These are phyloP conservation scores for Mycosphaerella sp. DNA, from an alignment of 2,329 filamentous ascomycete genomes.

Conservation along the genomic window DNA sequence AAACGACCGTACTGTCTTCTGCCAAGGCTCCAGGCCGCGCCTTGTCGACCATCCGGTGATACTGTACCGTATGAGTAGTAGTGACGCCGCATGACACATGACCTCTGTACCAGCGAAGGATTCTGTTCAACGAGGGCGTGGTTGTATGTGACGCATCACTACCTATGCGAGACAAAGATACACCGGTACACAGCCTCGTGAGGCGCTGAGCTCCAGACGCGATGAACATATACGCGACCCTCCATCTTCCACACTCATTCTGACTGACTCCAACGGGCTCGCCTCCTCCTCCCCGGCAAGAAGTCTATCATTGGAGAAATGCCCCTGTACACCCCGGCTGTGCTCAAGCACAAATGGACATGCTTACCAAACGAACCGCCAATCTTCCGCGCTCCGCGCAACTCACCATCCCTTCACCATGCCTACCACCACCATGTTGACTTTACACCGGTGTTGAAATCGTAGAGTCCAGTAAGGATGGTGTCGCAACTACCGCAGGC, in stretches of 20 bases:
- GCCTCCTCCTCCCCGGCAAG: background rate
- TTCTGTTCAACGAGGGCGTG: background rate
- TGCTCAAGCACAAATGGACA: constrained; percentile 11
- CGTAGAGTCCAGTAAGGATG: constrained; percentile 9
- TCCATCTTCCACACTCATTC: background rate
- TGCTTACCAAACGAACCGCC: constrained; percentile 6
- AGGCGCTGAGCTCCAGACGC: background rate
- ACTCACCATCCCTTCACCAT: constrained; percentile 8
- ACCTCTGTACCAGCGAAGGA: background rate
- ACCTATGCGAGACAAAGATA: background rate
- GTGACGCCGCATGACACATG: background rate
- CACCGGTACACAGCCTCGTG: background rate
- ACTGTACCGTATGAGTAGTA: background rate
- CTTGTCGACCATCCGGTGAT: background rate
- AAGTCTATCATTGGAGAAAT: constrained; percentile 6
- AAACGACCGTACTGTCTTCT: background rate
- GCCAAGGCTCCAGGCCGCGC: background rate
- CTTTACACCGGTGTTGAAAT: constrained; percentile 6
- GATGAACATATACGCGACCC: background rate
- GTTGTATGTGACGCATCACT: background rate
- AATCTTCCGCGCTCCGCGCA: constrained; percentile 9
- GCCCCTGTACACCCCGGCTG: constrained; percentile 8
- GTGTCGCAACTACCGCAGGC: constrained; percentile 13
- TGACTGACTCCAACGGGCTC: background rate
- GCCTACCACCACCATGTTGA: constrained; percentile 2